Base-by-base conservation (phyloP, 2,329 filamentous ascomycete species). In the Cytospora mali region DNA sequence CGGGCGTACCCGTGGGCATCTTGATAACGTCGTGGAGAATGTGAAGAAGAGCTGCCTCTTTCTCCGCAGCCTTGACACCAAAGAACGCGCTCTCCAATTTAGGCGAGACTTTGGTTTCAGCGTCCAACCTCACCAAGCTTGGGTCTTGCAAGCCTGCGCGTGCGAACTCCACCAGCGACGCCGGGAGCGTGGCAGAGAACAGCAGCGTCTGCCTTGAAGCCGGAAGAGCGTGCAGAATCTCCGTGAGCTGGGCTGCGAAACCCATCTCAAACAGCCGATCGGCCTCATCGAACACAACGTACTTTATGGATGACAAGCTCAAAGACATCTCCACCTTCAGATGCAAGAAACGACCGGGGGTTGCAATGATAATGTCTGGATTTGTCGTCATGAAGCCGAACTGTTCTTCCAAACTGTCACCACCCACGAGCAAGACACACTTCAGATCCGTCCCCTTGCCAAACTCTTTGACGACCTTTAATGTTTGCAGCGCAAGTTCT, bases 191-290 rank as follows among this genome's bases (percentile, higher is more conserved):
- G 0, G 95, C 95, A 35, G 95, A 99, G 75, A 99, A 99, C 2
- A 99, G 82, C 9, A 98, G 79, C 3, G 93, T 99, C 73, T 99
- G 95, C 63, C 96, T 85, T 27, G 88, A 90, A 0, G 86, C 80
- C 1, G 96, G 95, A 18, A 99, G 80, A 0, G 93, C 91, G 72
- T 97, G 88, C 57, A 99, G 79, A 80, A 98, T 98, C 74, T 99
- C 95, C 1, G 91, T 90, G 69, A 99, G 80, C 72, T 99, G 95
- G 4, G 91, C 88, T 5, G 93, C 93, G 73, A 99, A 99, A 69
- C 95, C 96, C 94, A 99, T 97, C 74, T 99, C 95, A 75, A 99
- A 99, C 23, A 99, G 81, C 59, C 95, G 86, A 81, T 99, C 95
- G 1, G 95, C 95, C 75, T 99, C 95, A 73, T 99, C 95, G 67